These are phyloP conservation scores for Ceriops zippeliana DNA, from an alignment of 345 rosid genomes.

Conservation along the genomic window DNA sequence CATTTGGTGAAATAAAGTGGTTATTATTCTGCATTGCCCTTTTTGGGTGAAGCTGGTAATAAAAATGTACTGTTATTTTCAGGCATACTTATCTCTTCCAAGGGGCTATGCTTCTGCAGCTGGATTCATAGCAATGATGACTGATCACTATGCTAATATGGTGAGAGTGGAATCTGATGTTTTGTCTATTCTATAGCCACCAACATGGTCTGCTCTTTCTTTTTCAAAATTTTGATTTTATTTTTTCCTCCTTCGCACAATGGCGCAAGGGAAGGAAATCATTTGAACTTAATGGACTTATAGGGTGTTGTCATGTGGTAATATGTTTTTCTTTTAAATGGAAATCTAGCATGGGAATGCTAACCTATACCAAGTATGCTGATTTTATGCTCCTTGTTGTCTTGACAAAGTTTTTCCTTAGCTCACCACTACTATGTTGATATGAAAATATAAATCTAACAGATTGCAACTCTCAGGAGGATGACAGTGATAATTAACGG, in stretches of 20 bases:
- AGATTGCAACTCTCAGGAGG: constrained; percentile 50
- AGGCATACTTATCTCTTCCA: constrained; percentile 89
- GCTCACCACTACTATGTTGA: too few species aligned
- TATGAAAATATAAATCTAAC: constrained; percentile 7
- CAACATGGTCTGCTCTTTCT: neutral
- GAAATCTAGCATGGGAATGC: neutral
- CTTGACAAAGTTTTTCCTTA: too few species aligned
- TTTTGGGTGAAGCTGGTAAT: constrained; percentile 11
- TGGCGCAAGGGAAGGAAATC: neutral
- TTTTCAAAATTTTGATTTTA: neutral
- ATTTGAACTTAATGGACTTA: too few species aligned
- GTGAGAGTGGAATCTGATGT: constrained; percentile 26
- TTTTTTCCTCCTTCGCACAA: neutral
- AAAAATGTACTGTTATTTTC: constrained; percentile 24
- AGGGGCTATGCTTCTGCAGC: constrained; percentile 80
- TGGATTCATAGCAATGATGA: constrained; percentile 86
- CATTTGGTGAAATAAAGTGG: constrained; percentile 5
- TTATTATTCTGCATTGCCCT: constrained; percentile 3
- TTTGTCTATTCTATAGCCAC: neutral
- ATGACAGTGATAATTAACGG: constrained; percentile 69
- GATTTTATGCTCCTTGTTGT: too few species aligned
- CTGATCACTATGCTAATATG: constrained; percentile 70
- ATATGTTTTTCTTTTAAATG: neutral
- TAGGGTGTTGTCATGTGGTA: too few species aligned
- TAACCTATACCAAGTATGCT: neutral